Evolutionary conservation across 2,329 filamentous ascomycete genomes (phyloP).

Genomic region (Botrytis aclada): DNA sequence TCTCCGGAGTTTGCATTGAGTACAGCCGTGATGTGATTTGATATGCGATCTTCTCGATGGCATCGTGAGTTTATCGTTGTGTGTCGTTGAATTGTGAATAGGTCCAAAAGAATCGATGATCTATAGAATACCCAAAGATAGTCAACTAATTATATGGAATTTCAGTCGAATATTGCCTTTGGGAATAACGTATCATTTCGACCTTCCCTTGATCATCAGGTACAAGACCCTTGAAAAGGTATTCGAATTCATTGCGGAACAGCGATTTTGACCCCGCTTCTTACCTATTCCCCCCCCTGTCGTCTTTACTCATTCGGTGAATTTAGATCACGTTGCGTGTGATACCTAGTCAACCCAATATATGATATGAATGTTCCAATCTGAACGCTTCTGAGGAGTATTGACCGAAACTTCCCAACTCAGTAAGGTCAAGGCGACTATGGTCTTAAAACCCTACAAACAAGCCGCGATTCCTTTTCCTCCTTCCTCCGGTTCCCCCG

Average conservation of each 20-base stretch:
- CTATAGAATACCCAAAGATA: neutral
- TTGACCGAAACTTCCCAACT: neutral
- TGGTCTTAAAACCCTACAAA: neutral
- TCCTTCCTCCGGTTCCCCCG: neutral
- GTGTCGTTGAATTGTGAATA: neutral
- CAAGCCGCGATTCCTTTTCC: neutral
- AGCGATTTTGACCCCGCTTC: neutral
- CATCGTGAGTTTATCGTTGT: neutral
- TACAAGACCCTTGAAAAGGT: neutral
- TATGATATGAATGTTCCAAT: neutral
- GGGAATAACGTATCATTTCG: neutral
- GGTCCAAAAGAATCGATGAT: too few relatives aligned
- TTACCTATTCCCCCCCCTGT: neutral
- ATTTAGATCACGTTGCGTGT: conserved; percentile 1
- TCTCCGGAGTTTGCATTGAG: conserved; percentile 14
- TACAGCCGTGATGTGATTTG: conserved; percentile 18
- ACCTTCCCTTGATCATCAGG: neutral
- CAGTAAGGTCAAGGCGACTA: neutral
- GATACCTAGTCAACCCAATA: neutral
- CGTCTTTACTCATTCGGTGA: neutral
- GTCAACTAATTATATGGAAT: neutral
- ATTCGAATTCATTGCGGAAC: neutral
- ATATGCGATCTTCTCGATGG: conserved; percentile 17
- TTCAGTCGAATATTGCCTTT: neutral
- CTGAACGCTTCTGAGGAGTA: neutral